A percentile compares a stretch with the other conserved stretches of the same genome.
These are phyloP conservation scores for Papiliotrema flavescens DNA, from an alignment of 1,284 basidiomycete genomes.

Conservation along the genomic window DNA sequence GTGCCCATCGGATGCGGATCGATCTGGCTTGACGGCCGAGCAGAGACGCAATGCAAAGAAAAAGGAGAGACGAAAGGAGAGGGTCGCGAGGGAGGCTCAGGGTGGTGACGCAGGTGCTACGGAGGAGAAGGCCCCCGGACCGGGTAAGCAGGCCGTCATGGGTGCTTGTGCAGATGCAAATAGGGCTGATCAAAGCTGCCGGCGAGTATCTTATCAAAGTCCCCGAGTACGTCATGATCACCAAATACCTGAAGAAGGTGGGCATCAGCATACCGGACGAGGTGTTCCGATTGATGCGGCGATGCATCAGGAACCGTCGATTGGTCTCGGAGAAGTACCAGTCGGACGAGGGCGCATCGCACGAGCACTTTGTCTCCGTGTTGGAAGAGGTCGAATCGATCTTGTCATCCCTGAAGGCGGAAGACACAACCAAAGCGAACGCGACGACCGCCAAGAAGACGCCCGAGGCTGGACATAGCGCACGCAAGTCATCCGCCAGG, in stretches of 20 bases:
- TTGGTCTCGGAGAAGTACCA: background rate
- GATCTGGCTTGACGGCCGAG: background rate
- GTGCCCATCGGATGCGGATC: background rate
- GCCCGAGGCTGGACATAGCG: background rate
- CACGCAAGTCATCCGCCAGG: no score
- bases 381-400: slow-evolving; percentile 6
- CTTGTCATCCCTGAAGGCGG: background rate
- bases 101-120: background rate
- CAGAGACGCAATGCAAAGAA: slow-evolving; percentile 9
- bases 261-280: slow-evolving; percentile 10
- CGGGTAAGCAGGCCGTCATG: background rate
- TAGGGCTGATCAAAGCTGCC: background rate
- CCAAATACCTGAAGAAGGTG: slow-evolving; percentile 4
- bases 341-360: background rate
- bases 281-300: slow-evolving; percentile 8
- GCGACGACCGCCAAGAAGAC: background rate
- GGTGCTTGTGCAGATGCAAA: background rate
- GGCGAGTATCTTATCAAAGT: slow-evolving; percentile 5
- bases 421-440: background rate
- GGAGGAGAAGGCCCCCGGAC: background rate
- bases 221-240: slow-evolving; percentile 5
- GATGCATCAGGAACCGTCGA: slow-evolving; percentile 10
- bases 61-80: slow-evolving; percentile 4
- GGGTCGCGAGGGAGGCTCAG: background rate
- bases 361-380: slow-evolving; percentile 11